A percentile compares a stretch with the other conserved stretches of the same genome.
These are phyloP conservation scores for Debaryomycetaceae sp. DNA, from an alignment of 1,139 yeast species.

Conservation along the genomic window DNA sequence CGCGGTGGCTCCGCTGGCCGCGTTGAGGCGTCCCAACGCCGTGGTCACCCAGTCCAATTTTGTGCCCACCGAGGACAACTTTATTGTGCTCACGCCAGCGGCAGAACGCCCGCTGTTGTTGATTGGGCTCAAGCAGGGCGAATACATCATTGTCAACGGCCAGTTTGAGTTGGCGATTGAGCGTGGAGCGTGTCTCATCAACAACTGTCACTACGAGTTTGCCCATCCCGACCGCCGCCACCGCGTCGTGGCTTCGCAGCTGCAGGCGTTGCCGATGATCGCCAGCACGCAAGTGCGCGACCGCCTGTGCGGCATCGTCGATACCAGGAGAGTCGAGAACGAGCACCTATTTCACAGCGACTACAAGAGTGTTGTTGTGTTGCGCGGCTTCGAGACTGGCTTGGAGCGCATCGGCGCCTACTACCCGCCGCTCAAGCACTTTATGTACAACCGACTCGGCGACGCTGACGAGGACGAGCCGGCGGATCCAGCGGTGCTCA, in stretches of 20 bases:
- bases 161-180: conserved; percentile 49
- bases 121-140: conserved; percentile 42
- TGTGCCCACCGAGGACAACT: conserved; percentile 31
- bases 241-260: conserved; percentile 46
- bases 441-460: conserved; percentile 18
- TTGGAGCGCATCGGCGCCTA: conserved; percentile 43
- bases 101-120: conserved; percentile 19
- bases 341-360: conserved; percentile 30
- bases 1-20: background rate
- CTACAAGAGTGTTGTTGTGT: conserved; percentile 41
- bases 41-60: conserved; percentile 23
- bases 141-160: conserved; percentile 55
- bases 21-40: conserved; percentile 6
- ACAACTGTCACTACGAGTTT: conserved; percentile 45
- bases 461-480: background rate
- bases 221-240: conserved; percentile 18
- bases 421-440: conserved; percentile 47
- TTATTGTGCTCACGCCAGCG: conserved; percentile 20
- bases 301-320: conserved; percentile 16
- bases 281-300: conserved; percentile 3
- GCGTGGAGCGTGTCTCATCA: conserved; percentile 58
- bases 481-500: background rate
- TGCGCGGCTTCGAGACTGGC: conserved; percentile 38
- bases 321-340: conserved; percentile 21
- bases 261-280: conserved; percentile 54